A percentile compares a stretch with the other conserved stretches of the same genome.
Evolutionary conservation across 257 asterid species (phyloP).

Genomic region (Solanum tacnaense): DNA sequence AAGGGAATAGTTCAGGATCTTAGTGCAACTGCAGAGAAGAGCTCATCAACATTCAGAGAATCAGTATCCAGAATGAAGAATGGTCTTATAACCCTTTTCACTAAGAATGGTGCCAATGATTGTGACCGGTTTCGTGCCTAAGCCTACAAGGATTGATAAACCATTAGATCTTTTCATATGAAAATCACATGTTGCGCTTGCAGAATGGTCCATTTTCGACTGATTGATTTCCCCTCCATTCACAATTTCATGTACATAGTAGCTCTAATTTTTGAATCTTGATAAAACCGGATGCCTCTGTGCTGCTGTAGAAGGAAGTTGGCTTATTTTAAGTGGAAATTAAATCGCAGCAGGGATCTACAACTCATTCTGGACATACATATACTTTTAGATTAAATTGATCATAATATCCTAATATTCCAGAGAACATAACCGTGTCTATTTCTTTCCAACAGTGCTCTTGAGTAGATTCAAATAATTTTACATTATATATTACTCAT

Average conservation of each 20-base stretch:
- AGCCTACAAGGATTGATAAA: background rate
- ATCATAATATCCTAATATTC: background rate
- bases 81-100: slow-evolving; percentile 32
- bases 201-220: background rate
- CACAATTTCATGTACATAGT: background rate
- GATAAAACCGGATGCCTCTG: background rate
- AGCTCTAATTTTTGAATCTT: background rate
- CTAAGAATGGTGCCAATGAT: slow-evolving; percentile 28
- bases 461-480: background rate
- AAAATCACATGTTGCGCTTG: background rate
- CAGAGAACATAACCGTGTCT: background rate
- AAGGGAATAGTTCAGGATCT: slow-evolving; percentile 21
- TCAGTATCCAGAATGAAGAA: slow-evolving; percentile 30
- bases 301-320: background rate
- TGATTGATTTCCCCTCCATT: background rate
- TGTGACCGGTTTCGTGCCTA: slow-evolving; percentile 29
- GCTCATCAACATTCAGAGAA: slow-evolving; percentile 8
- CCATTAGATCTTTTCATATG: background rate
- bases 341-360: background rate
- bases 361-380: background rate
- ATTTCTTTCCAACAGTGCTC: background rate
- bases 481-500: background rate
- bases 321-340: background rate
- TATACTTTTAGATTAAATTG: background rate
- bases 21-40: background rate